Base-by-base conservation (phyloP, 371 early-diverging fungal genomes). In the Apophysomyces sp. region DNA sequence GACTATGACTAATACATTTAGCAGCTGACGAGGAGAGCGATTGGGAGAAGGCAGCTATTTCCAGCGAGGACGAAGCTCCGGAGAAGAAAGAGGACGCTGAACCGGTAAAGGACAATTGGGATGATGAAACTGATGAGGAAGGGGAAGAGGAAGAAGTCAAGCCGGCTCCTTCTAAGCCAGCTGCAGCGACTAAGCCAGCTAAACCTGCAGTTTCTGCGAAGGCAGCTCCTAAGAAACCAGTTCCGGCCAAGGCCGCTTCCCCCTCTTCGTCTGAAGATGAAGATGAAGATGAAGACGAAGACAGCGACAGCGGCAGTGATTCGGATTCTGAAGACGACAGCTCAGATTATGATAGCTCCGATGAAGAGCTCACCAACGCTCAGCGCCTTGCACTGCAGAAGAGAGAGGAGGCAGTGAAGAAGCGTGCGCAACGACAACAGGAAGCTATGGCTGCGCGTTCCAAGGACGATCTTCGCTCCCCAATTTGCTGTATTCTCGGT, bases 401-500 rank as follows among this genome's bases (percentile, higher is more conserved):
- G 65, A 94, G 91, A 74, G 84, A 89, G 72, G 94, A 93, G 53
- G 94, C 96, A 13, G 85, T 88, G 11, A 88, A 84, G 24, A 89
- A 93, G 41, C 88, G 93, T 65, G 67, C 80, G 60, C 86, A 89
- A 64, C 86, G 94, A 44, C 76, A 84, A 61, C 78, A 88, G 58
- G 91, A 88, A 12, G 95, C 94, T 15, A 73, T 93, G 85, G 94
- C 91, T 11, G 90, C 92, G 12, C 87, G 95, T 57, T 92, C 93
- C 18, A 87, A 85, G 67, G 95, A 94, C 59, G 84, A 97, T 68
- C 81, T 98, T 65, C 96, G 99, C 63, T 98, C 98, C 32, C 99
- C 99, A 9, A 99, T 99, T 79, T 97, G 98, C 85, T 95, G 96
- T 86, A 98, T 99, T 84, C 83, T 99, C 55, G 99, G 99, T 57